These are phyloP conservation scores for Leishmania tropica DNA, from an alignment of 208 protist species.

Conservation along the genomic window DNA sequence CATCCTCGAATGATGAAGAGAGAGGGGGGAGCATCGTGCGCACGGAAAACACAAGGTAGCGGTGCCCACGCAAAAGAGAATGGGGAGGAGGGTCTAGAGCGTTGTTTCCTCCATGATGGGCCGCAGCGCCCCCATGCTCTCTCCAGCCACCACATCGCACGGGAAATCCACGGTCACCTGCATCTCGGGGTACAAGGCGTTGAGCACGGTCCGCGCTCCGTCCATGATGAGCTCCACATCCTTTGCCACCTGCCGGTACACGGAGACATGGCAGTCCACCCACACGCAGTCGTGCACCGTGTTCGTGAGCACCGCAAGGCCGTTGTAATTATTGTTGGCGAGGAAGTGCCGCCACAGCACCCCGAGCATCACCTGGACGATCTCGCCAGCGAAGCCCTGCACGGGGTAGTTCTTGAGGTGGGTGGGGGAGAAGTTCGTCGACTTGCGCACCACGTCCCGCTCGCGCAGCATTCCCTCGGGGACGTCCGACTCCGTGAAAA, in stretches of 20 bases:
- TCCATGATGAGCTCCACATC: conserved; percentile 89
- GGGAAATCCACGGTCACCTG: conserved; percentile 84
- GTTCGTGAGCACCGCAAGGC: conserved; percentile 90
- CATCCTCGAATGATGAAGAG: not conserved
- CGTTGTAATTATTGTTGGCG: conserved; percentile 86
- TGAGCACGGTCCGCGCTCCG: conserved; percentile 79
- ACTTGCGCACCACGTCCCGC: conserved; percentile 61
- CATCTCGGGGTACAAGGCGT: conserved; percentile 87
- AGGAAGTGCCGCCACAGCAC: conserved; percentile 91
- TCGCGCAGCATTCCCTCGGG: conserved; percentile 76
- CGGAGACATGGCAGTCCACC: conserved; percentile 89
- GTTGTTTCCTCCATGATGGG: conserved; percentile 76
- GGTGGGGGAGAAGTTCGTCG: conserved; percentile 92
- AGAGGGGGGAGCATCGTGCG: not conserved
- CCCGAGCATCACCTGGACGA: conserved; percentile 94
- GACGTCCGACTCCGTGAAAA: conserved; percentile 91
- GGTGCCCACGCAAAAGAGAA: not conserved
- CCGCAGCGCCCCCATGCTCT: conserved; percentile 85
- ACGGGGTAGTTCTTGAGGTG: conserved; percentile 95
- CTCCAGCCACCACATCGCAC: conserved; percentile 88
- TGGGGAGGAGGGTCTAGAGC: conserved; percentile 20
- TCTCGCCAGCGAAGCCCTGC: conserved; percentile 93
- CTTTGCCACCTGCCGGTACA: conserved; percentile 76
- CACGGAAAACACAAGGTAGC: not conserved
- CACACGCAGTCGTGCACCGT: conserved; percentile 95